Evolutionary conservation across 495 filamentous ascomycete genomes (phyloP), one percentile per base, ranked within the genome.

Genomic region (Oleoguttula mirabilis): DNA sequence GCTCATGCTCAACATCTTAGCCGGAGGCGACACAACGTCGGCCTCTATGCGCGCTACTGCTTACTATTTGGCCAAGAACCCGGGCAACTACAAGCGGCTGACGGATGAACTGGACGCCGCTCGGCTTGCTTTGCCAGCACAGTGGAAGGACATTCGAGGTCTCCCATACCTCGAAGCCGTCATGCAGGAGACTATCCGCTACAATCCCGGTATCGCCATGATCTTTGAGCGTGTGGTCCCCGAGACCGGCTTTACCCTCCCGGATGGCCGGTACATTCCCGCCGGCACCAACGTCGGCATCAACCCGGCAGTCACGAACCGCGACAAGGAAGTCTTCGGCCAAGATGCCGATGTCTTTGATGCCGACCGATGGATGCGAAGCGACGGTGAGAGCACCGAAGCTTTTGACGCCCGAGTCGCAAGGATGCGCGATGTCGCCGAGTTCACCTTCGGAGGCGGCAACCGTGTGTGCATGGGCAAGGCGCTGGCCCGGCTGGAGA

Each of bases 131-230:
- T 14, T 30, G 8, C 27, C 27, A 8, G 27, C 27, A 8, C 27
- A 8, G 14, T 30, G 27, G 27, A 30, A 30, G 14, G 27, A 30
- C 27, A 30, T 30, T 14, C 14, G 14, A 8, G 8, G 14, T 21
- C 30, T 51, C 15, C 33, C 30, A 33, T 51, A 51, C 45, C 45
- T 51, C 10, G 28, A 51, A 19, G 48, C 43, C 1, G 48, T 51
- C n/a, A 41, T 51, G 34, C 34, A 37, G 6, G 48, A 51, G 21
- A 36, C 32, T 10, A 33, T 48, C 34, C 34, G 48, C 31, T 51
- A 10, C 36, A 47, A 15, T n/a, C 35, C 44, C 0, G 23, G 19
- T 14, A 39, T 51, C 4, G 48, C 43, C 6, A 21, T 51, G 17
- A 21, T 28, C 20, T 32, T 51, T 15, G 42, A 51, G 32, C 48